Base-by-base conservation (phyloP, 2,329 filamentous ascomycete species). In the Plectosphaerella plurivora region DNA sequence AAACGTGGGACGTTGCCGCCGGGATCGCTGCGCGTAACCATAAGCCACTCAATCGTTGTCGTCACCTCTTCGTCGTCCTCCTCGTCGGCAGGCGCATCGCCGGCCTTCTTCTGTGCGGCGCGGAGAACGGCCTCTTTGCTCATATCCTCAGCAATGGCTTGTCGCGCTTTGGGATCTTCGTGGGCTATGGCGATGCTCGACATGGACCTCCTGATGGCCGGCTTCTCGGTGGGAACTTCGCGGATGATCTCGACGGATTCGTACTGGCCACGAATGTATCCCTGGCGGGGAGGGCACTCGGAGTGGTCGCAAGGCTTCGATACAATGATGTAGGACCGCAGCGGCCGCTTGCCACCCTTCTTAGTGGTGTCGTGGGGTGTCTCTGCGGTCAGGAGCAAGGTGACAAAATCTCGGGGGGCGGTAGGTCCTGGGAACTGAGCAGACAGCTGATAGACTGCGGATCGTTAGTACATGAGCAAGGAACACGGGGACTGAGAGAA, bases 211-310 rank as follows among this genome's bases (percentile, higher is more conserved):
- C 70, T 71, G 10, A 72, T 70, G 7, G 56, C 56, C 3, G 71
- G 65, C 57, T 74, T 65, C 44, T 76, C 73, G 10, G 84, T 65
- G 1, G 86, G 87, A 14, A 97, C 80, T 68, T 97, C 92, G 48
- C 92, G 79, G 53, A 97, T 92, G 59, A 96, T 78, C 69, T 97
- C 93, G 15, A 97, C 87, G 1, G 89, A 95, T 72, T 97, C 92
- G 61, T 97, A 97, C 57, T 86, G 79, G 3, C 92, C 93, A 41
- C 91, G 81, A 47, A 96, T 89, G 65, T 87, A 93, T 15, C 89
- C 89, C 53, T 81, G 72, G 10, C 87, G 78, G 12, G 79, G 78
- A 18, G 86, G 85, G 35, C 88, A 86, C 53, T 90, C 83, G 0
- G 86, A 84, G 65, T 97, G 91, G 18, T 79, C 69, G 62, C 91